These are phyloP conservation scores for Pulveroboletus sp. DNA, from an alignment of 768 basidiomycete species.

Conservation along the genomic window DNA sequence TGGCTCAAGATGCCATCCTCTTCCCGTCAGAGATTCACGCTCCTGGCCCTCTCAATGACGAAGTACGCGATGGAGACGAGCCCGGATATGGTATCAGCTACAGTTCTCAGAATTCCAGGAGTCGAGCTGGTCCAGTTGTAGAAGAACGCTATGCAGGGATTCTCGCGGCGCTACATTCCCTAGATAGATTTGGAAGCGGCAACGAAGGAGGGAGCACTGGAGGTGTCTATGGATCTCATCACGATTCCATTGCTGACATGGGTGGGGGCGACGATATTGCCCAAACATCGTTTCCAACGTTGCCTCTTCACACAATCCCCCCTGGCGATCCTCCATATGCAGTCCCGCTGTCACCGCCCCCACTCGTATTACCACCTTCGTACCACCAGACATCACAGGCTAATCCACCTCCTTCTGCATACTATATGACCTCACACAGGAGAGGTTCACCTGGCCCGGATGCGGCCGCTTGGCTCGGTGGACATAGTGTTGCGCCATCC, in stretches of 20 bases:
- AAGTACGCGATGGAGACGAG: slow-evolving; percentile 16
- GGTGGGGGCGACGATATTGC: slow-evolving; percentile 7
- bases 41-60: slow-evolving; percentile 21
- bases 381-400: slow-evolving; percentile 8
- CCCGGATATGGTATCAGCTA: slow-evolving; percentile 1
- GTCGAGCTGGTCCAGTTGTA: slow-evolving; percentile 2
- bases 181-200: slow-evolving; percentile 9
- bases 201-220: slow-evolving; percentile 27
- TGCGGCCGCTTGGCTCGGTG: slow-evolving; percentile 22
- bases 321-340: slow-evolving; percentile 15
- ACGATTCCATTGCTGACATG: slow-evolving; percentile 4
- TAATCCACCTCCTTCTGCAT: slow-evolving; percentile 27
- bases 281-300: slow-evolving; percentile 22
- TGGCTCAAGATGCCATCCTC: slow-evolving; percentile 17
- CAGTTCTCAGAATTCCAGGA: neutral
- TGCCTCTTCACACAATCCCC: slow-evolving; percentile 15
- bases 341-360: slow-evolving; percentile 25
- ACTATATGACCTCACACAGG: slow-evolving; percentile 12
- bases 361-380: slow-evolving; percentile 1
- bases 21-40: slow-evolving; percentile 6
- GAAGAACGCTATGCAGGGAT: slow-evolving; percentile 28
- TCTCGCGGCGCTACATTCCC: slow-evolving; percentile 20
- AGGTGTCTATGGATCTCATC: slow-evolving; percentile 24
- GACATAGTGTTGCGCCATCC: slow-evolving; percentile 23
- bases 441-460: slow-evolving; percentile 29